Conservation (phyloP, 208 protist genomes). For the Zelonia costaricensis region DNA sequence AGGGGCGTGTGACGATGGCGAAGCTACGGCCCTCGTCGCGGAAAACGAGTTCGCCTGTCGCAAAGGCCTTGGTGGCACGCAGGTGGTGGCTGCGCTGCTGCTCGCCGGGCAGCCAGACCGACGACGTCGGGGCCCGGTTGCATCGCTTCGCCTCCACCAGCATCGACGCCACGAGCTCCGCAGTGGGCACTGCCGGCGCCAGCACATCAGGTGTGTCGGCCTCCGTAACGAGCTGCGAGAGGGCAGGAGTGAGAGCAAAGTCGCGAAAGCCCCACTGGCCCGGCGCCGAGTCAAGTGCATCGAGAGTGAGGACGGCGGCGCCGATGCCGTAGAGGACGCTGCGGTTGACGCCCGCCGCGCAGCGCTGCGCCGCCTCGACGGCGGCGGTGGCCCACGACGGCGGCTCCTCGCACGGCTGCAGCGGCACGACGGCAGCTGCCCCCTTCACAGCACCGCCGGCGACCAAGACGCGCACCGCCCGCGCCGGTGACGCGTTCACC, state of each 20-base stretch:
- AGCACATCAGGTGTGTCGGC: not conserved
- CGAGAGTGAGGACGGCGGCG: constrained; percentile 27
- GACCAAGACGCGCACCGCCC: constrained; percentile 15
- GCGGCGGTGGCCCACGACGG: constrained; percentile 12
- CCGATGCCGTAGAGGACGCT: constrained; percentile 36
- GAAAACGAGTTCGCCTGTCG: constrained; percentile 68
- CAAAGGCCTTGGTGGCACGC: constrained; percentile 45
- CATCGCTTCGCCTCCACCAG: constrained; percentile 19
- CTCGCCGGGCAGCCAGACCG: constrained; percentile 39
- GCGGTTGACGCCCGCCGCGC: constrained; percentile 18
- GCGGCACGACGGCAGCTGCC: constrained; percentile 15
- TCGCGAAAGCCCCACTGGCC: constrained; percentile 50
- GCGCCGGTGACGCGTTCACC: constrained; percentile 10
- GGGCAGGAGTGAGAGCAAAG: constrained; percentile 17
- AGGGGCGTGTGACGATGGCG: constrained; percentile 62
- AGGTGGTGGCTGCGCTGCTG: constrained; percentile 67
- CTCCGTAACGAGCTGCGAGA: not conserved
- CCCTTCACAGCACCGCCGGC: constrained; percentile 24
- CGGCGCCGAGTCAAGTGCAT: constrained; percentile 25
- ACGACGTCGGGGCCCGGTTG: constrained; percentile 25
- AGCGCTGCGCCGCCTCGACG: constrained; percentile 13
- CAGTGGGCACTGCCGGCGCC: not conserved
- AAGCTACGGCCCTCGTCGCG: constrained; percentile 79
- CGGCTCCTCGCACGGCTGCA: constrained; percentile 5
- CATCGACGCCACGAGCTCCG: constrained; percentile 11